A percentile compares a stretch with the other conserved stretches of the same genome.
Conservation (phyloP, 257 asterid genomes). For the Nicotiana otophora region DNA sequence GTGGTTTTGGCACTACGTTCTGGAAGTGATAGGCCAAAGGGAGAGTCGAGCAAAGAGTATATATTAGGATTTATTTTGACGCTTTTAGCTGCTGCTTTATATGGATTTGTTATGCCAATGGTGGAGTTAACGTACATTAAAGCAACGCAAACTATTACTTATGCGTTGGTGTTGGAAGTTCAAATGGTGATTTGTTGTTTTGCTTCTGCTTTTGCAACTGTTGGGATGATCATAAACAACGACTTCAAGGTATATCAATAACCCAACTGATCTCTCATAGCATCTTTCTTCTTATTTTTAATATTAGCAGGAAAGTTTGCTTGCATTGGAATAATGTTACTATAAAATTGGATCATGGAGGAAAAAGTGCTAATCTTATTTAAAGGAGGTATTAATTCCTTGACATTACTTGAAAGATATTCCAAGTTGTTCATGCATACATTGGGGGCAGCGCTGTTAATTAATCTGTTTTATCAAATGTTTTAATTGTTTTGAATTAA, state of each 20-base stretch:
- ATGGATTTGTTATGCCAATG: conserved; percentile 22
- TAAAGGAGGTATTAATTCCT: no score
- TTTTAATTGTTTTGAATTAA: no score
- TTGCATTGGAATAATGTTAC: no score
- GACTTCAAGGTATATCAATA: conserved; percentile 16
- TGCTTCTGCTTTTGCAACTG: conserved; percentile 19
- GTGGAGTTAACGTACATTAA: conserved; percentile 21
- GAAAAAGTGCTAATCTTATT: no score
- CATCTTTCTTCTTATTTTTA: background rate
- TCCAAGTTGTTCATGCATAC: no score
- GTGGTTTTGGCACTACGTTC: conserved; percentile 18
- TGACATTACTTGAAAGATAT: no score
- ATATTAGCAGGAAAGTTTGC: background rate
- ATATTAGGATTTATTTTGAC: conserved; percentile 22
- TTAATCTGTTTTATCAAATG: no score
- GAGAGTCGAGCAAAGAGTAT: conserved; percentile 13
- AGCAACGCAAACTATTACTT: conserved; percentile 16
- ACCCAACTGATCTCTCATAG: background rate
- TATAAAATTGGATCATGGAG: no score
- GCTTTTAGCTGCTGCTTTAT: conserved; percentile 18
- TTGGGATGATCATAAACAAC: conserved; percentile 21
- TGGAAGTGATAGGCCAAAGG: conserved; percentile 16
- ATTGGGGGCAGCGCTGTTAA: no score
- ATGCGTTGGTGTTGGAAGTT: conserved; percentile 21
- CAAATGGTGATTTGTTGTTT: conserved; percentile 18